Evolutionary conservation across 345 rosid genomes (phyloP), one percentile per base, ranked within the genome.

Genomic region (Stellera chamaejasme): DNA sequence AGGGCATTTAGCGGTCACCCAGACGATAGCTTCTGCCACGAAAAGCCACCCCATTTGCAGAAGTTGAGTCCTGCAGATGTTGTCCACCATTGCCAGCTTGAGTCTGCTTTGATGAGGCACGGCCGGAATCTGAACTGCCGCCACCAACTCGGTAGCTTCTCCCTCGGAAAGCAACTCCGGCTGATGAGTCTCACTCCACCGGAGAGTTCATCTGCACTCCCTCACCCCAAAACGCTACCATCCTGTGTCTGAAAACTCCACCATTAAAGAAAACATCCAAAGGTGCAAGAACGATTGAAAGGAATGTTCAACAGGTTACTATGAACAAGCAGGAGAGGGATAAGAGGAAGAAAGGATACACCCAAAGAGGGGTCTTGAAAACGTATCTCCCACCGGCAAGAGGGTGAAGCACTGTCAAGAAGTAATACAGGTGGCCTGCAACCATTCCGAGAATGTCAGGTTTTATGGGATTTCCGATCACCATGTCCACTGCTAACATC

Each of bases 361-460:
- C 83, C 79, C 77, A 84, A 25, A 71, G 60, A 39, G 90, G 90
- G 43, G 90, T 81, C 77, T 77, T 81, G 58, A 79, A 48, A 11
- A 72, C 25, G 69, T 56, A 63, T 12, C 61, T 75, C 9, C 87
- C 87, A 49, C 82, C 79, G 10, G 84, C 72, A 25, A 84, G 90
- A 50, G 87, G 90, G 67, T 84, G 76, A 61, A 84, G 83, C 11
- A 79, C 90, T 2, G 90, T 84, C 4, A 84, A 55, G 62, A 78
- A 81, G 62, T 84, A 81, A 49, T 75, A 77, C 4, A 79, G 58
- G 61, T 84, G 90, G 15, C 90, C 90, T 5, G 78, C 82, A 8
- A 81, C 66, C 63, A 84, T 79, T n/a, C 90, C 87, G 8, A 81
- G 72, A 36, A 84, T 71, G 27, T 70, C 88, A 6, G 91, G 87